Conservation (phyloP, 2,329 filamentous ascomycete genomes). For the Penicillium corylophilum region DNA sequence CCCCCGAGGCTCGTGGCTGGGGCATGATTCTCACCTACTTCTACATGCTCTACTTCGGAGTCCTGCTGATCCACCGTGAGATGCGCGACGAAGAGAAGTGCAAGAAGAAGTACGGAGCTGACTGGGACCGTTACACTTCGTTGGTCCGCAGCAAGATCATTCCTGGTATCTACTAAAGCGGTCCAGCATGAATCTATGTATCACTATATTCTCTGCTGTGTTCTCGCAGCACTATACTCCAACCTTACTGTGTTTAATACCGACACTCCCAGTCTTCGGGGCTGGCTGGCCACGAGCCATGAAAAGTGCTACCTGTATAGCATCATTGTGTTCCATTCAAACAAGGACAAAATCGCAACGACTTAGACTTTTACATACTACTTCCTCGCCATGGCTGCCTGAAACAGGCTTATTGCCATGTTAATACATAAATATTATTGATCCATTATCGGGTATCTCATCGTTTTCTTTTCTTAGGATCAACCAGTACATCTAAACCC, state of each 20-base stretch:
- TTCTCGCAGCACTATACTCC: neutral
- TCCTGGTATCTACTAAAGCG: slow-evolving; percentile 72
- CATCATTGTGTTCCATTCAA: neutral
- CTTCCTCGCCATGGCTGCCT: neutral
- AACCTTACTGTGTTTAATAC: neutral
- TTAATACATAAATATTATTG: neutral
- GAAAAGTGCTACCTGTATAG: neutral
- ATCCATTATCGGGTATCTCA: slow-evolving; percentile 7
- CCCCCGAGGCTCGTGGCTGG: slow-evolving; percentile 73
- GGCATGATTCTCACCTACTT: slow-evolving; percentile 91
- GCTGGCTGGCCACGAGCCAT: neutral
- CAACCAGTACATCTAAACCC: slow-evolving; percentile 34
- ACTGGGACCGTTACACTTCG: slow-evolving; percentile 87
- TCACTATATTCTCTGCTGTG: neutral
- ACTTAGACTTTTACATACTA: neutral
- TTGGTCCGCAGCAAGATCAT: slow-evolving; percentile 79
- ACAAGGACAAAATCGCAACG: neutral
- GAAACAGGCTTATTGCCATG: neutral
- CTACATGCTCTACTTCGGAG: slow-evolving; percentile 86
- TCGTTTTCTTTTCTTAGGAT: slow-evolving; percentile 30
- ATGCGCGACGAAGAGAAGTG: slow-evolving; percentile 89
- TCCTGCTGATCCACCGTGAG: slow-evolving; percentile 83
- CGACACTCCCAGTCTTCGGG: neutral
- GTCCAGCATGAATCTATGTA: neutral
- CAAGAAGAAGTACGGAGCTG: slow-evolving; percentile 81